phyloP scores from a whole-genome alignment of 1,139 yeast genomes.

The Waltiozyma sp. region DNA sequence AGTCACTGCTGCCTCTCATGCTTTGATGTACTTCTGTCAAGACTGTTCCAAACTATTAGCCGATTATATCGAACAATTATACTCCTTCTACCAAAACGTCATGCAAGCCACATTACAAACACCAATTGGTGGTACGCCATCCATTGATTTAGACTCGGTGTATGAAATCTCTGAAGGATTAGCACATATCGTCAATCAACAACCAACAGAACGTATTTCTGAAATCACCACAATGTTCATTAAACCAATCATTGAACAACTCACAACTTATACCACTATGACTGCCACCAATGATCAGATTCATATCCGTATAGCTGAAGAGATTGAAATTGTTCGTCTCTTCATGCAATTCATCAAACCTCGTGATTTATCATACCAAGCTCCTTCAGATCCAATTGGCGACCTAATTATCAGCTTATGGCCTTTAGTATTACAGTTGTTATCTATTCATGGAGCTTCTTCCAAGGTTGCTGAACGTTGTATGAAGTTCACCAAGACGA shows the following conservation, averaged over 20 bases:
- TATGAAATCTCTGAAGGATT: constrained; percentile 84
- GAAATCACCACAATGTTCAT: constrained; percentile 48
- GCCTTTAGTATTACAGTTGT: constrained; percentile 42
- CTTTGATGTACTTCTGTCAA: constrained; percentile 88
- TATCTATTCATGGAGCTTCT: constrained; percentile 44
- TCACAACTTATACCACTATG: constrained; percentile 23
- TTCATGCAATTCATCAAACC: constrained; percentile 53
- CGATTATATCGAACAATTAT: constrained; percentile 64
- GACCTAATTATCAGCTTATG: constrained; percentile 46
- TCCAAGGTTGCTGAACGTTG: constrained; percentile 62
- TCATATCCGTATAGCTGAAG: constrained; percentile 52
- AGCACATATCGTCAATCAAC: constrained; percentile 68
- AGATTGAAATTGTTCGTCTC: constrained; percentile 64
- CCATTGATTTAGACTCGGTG: constrained; percentile 57
- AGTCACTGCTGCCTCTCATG: constrained; percentile 81
- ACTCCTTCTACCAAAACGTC: constrained; percentile 62
- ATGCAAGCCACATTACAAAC: constrained; percentile 18
- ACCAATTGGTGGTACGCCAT: constrained; percentile 9
- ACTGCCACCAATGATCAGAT: constrained; percentile 25
- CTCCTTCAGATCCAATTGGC: constrained; percentile 42
- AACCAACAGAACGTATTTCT: constrained; percentile 32
- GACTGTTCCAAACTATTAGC: constrained; percentile 71
- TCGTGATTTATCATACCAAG: constrained; percentile 18
- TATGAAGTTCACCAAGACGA: constrained; percentile 54
- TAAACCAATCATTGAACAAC: constrained; percentile 48